Evolutionary conservation across 306 rosid species (phyloP).

Genomic region (Vigna reflexopilosa): DNA sequence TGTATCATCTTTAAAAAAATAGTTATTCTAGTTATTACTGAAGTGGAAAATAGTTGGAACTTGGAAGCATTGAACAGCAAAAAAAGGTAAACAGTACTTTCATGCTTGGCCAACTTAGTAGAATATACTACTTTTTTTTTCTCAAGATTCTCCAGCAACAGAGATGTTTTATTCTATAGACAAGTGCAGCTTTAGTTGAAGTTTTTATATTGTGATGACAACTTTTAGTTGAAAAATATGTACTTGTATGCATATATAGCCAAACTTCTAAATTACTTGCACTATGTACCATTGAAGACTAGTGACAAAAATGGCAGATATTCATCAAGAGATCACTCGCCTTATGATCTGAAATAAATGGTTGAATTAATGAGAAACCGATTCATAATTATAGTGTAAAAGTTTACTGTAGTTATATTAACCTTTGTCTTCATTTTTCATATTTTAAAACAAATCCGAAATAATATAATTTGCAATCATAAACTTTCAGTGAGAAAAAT

Average conservation of each 20-base stretch:
- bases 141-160: background rate
- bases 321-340: too few species aligned
- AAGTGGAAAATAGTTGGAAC: background rate
- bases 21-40: background rate
- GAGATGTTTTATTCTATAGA: background rate
- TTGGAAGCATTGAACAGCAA: conserved; percentile 5
- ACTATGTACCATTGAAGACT: background rate
- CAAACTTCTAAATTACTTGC: background rate
- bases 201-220: conserved; percentile 1
- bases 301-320: background rate
- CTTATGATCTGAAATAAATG: background rate
- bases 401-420: background rate
- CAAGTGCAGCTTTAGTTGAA: background rate
- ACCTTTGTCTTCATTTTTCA: background rate
- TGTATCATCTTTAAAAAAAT: background rate
- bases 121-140: background rate
- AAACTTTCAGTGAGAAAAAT: background rate
- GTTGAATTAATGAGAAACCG: background rate
- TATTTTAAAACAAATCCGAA: background rate
- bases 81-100: background rate
- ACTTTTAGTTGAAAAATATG: background rate
- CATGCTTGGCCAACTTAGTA: conserved; percentile 3
- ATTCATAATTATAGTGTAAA: background rate
- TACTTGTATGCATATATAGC: background rate
- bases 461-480: background rate